A percentile compares a stretch with the other conserved stretches of the same genome.
These are phyloP conservation scores for Penicillium daleae DNA, from an alignment of 495 filamentous ascomycete genomes.

Conservation along the genomic window DNA sequence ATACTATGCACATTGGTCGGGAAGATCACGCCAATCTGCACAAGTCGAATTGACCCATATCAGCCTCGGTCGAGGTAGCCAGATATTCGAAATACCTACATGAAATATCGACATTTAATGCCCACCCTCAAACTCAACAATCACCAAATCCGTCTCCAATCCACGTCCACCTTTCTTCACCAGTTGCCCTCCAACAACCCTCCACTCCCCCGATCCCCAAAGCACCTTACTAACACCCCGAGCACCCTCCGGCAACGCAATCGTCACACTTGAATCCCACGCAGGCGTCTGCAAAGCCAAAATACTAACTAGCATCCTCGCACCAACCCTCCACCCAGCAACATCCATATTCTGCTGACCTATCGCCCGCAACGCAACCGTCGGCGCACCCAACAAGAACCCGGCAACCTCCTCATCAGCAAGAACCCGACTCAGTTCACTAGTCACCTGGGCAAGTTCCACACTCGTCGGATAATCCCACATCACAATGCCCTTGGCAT, in stretches of 20 bases:
- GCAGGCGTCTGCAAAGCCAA: constrained; percentile 21
- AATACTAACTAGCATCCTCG: constrained; percentile 23
- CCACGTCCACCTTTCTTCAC: constrained; percentile 19
- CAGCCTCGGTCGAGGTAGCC: background rate
- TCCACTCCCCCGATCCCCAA: constrained; percentile 21
- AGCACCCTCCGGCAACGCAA: constrained; percentile 12
- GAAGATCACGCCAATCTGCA: background rate
- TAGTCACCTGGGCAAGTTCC: constrained; percentile 27
- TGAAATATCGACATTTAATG: background rate
- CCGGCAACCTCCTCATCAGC: constrained; percentile 12
- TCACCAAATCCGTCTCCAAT: constrained; percentile 20
- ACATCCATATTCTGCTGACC: constrained; percentile 23
- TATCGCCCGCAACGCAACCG: constrained; percentile 10
- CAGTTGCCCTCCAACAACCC: constrained; percentile 8
- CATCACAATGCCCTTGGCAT: constrained; percentile 55
- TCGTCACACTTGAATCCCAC: constrained; percentile 14
- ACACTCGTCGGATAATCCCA: constrained; percentile 37
- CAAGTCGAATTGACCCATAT: background rate
- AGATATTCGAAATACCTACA: too few species aligned
- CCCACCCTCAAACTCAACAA: constrained; percentile 16
- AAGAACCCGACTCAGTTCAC: constrained; percentile 27
- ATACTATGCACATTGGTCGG: background rate
- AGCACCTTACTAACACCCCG: constrained; percentile 11
- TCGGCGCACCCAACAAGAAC: constrained; percentile 25
- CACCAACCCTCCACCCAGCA: constrained; percentile 21